Evolutionary conservation across 2,329 filamentous ascomycete species (phyloP).

Genomic region (Mycocentrospora acerina): DNA sequence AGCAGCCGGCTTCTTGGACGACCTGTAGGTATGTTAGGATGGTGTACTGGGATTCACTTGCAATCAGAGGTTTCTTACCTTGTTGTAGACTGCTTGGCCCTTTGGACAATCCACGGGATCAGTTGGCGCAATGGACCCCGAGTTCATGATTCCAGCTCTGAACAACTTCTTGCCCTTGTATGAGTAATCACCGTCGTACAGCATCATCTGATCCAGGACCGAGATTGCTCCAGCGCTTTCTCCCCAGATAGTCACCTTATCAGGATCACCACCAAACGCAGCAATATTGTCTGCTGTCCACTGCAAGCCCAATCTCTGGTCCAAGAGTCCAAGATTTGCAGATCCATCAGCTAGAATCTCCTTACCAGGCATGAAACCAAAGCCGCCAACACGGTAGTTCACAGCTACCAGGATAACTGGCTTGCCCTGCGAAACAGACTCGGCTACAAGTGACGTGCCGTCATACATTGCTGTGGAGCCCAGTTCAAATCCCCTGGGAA

Average conservation of each 20-base stretch:
- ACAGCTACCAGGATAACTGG: slow-evolving; percentile 74
- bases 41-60: slow-evolving; percentile 46
- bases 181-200: slow-evolving; percentile 70
- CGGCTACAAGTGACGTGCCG: slow-evolving; percentile 41
- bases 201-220: slow-evolving; percentile 72
- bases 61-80: slow-evolving; percentile 31
- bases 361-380: slow-evolving; percentile 71
- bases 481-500: slow-evolving; percentile 40
- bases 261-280: slow-evolving; percentile 75
- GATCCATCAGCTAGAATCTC: slow-evolving; percentile 68
- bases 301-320: slow-evolving; percentile 70
- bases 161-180: slow-evolving; percentile 78
- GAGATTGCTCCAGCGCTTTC: slow-evolving; percentile 63
- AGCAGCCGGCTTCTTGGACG: slow-evolving; percentile 50
- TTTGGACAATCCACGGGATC: slow-evolving; percentile 64
- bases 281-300: slow-evolving; percentile 79
- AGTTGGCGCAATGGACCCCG: slow-evolving; percentile 41
- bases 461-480: slow-evolving; percentile 45
- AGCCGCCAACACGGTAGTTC: slow-evolving; percentile 75
- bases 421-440: slow-evolving; percentile 54
- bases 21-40: slow-evolving; percentile 54
- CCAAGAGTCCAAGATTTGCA: slow-evolving; percentile 69
- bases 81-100: slow-evolving; percentile 60
- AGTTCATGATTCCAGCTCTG: slow-evolving; percentile 72
- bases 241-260: slow-evolving; percentile 79